Conservation (phyloP, 257 asterid genomes). For the Solanum neorickii region DNA sequence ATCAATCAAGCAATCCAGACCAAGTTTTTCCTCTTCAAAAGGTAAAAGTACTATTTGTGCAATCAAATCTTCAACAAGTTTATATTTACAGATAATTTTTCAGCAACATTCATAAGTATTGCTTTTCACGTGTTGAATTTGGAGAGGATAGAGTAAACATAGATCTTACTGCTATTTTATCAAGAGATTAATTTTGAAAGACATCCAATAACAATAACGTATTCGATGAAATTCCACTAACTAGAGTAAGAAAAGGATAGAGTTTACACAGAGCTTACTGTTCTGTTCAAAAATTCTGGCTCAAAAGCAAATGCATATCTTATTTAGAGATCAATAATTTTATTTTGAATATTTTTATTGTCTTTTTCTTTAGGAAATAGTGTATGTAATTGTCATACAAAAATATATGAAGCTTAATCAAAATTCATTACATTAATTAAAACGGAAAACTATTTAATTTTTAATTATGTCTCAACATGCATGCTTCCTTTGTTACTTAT, state of each 20-base stretch:
- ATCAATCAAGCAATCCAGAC: background rate
- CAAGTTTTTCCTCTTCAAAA: background rate
- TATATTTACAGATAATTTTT: background rate
- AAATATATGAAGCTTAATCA: background rate
- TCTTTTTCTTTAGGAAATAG: background rate
- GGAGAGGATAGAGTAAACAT: too few relatives aligned
- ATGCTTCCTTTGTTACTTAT: background rate
- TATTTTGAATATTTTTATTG: background rate
- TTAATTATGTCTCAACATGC: background rate
- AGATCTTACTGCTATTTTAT: too few relatives aligned
- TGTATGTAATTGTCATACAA: background rate
- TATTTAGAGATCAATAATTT: background rate
- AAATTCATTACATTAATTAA: background rate
- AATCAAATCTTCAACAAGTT: background rate
- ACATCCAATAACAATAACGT: too few relatives aligned
- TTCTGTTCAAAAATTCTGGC: too few relatives aligned
- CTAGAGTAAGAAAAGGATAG: accelerated
- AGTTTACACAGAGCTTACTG: accelerated
- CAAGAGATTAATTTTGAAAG: too few relatives aligned
- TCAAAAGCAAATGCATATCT: background rate
- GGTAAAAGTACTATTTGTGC: background rate
- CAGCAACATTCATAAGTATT: background rate
- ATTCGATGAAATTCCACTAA: too few relatives aligned
- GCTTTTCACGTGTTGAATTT: background rate
- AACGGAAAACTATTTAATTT: background rate